Base-by-base conservation (phyloP, 1,139 yeast species). In the Magnusiomyces tetraspermus region DNA sequence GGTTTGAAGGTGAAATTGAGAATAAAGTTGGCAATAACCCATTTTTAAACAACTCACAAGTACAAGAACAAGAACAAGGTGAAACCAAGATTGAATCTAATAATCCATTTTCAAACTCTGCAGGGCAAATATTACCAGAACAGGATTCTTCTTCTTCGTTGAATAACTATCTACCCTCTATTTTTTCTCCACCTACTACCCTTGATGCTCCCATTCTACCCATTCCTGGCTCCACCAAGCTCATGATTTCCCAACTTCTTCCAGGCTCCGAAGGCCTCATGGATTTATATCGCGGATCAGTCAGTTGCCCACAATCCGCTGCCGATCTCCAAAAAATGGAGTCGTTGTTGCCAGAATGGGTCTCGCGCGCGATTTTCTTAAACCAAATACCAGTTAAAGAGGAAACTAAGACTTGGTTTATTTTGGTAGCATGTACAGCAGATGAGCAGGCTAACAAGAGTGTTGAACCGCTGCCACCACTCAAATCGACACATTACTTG, bases 291-390 rank as follows among this genome's bases (percentile, higher is more conserved):
- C 76, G 80, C 58, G 79, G 79, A 45, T 65, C 76, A 1, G 68
- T 69, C 2, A 70, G 66, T 13, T 57, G 61, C 6, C 19, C 28
- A 5, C 3, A 11, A 11, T 19, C 43, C 24, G n/a, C 40, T 10
- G 33, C 33, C 13, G 68, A 68, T 28, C 71, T 76, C n/a, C 71
- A 70, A 17, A 73, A 71, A 26, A 68, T 88, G 43, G 78, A 85
- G 57, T 62, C 64, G 13, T 72, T 76, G 22, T 66, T 88, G 28
- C 97, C 98, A 0, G 76, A 75, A 48, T 92, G 97, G 97, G 75
- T 86, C 13, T 90, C 89, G 0, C 76, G 79, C 50, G 80, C 85
- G 1, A 66, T 90, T 1, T 70, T 89, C 21, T 76, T 77, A 57
- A 83, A 85, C 63, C 76, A 74, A 57, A 76, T 76, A 58, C 80